Percentiles rank a stretch among this genome's conserved stretches.
phyloP scores from a whole-genome alignment of 2,329 filamentous ascomycete species.

The Epichloe scottii region DNA sequence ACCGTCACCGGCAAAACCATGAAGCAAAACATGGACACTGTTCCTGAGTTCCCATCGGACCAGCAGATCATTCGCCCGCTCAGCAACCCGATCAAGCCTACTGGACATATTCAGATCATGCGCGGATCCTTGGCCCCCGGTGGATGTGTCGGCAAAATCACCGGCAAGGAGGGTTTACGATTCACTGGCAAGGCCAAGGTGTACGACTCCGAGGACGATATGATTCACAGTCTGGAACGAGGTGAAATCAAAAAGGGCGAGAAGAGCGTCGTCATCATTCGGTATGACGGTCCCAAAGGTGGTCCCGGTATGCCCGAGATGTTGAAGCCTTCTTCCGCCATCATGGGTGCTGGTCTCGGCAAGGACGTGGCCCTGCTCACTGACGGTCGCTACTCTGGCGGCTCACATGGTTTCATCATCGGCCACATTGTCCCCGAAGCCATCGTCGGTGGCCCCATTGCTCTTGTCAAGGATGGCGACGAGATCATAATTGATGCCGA shows the following conservation, averaged over 20 bases:
- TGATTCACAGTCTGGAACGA: slow-evolving; percentile 64
- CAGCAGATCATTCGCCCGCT: slow-evolving; percentile 75
- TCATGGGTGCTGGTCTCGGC: slow-evolving; percentile 81
- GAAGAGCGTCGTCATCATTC: slow-evolving; percentile 81
- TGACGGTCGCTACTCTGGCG: slow-evolving; percentile 67
- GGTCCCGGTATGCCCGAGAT: slow-evolving; percentile 94
- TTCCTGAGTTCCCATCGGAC: slow-evolving; percentile 59
- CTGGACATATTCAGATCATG: slow-evolving; percentile 81
- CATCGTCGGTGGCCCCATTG: slow-evolving; percentile 74
- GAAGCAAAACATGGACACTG: slow-evolving; percentile 70
- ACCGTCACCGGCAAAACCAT: slow-evolving; percentile 87
- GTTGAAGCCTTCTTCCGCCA: slow-evolving; percentile 80
- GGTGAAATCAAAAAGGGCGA: slow-evolving; percentile 73
- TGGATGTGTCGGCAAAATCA: slow-evolving; percentile 86
- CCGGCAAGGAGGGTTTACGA: slow-evolving; percentile 76
- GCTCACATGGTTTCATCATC: slow-evolving; percentile 76
- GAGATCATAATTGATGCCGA: slow-evolving; percentile 73
- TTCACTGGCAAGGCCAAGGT: slow-evolving; percentile 74
- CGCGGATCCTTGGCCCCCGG: slow-evolving; percentile 74
- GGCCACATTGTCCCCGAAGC: slow-evolving; percentile 83
- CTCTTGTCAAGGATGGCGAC: slow-evolving; percentile 69
- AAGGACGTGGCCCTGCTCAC: slow-evolving; percentile 64
- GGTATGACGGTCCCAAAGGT: slow-evolving; percentile 87
- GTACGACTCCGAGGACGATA: slow-evolving; percentile 72
- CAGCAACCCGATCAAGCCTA: slow-evolving; percentile 72